Base-by-base conservation (phyloP, 768 basidiomycete genomes). In the Boletus pseudo-olivaceus region DNA sequence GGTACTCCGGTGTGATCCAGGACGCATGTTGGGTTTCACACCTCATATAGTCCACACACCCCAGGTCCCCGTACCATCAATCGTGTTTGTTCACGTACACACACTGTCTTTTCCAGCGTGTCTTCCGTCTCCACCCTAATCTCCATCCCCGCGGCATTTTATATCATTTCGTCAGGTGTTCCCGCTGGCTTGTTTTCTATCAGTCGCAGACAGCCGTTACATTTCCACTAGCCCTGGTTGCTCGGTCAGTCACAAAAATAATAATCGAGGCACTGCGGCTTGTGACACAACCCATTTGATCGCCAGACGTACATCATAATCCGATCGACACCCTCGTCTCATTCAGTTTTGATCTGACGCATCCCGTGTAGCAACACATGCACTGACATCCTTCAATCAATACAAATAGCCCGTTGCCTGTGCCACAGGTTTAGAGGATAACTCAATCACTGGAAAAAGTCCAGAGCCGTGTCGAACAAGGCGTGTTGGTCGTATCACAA, bases 81-180 rank as follows among this genome's bases (percentile, higher is more conserved):
- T 67, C 60, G 59, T 71, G 69, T 70, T 59, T 62, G 52, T 64
- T 70, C 69, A 70, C 71, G 69, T 70, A 70, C 71, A 65, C 61
- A 42, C 54, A 53, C 64, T 49, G 58, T 68, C 64, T 51, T 62
- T 59, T 70, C 47, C 67, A 62, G 60, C 67, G 59, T 71, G 61
- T 61, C 62, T 46, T 59, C 55, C 60, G 56, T 59, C 65, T 67
- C 65, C 67, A 67, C 67, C 62, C 64, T 61, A 61, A 64, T 61
- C 62, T 68, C 64, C 68, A 59, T 59, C 54, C 58, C 69, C 69
- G 68, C 69, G 70, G 69, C 60, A 53, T 62, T 68, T 45, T 57
- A 45, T 56, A 49, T 56, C 57, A 51, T 57, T n/a, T 34, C 53
- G 49, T 56, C 61, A 54, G 52, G 19, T 50, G 53, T 51, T 47